Evolutionary conservation across 176 grass and related monocot species (phyloP), one percentile per base, ranked within the genome.

Genomic region (Triticum turgidum): DNA sequence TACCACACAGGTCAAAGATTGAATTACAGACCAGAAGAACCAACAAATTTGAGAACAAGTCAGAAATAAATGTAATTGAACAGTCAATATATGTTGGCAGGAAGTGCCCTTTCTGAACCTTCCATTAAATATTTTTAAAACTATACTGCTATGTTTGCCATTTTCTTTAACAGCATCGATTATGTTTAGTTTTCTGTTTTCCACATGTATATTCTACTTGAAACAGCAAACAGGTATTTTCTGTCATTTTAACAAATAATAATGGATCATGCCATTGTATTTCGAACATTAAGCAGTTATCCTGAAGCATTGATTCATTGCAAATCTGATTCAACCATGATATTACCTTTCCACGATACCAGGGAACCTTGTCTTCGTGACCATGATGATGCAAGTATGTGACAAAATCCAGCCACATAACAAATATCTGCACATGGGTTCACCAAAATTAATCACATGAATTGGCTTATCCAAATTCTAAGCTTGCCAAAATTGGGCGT

Each of bases 361-460:
- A 98, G 5, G 95, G 93, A 85, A 98, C 85, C 80, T 98, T 98
- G 90, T 93, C 89, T 79, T 98, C 81, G 10, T 98, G 93, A 5
- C 95, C 93, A 87, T 98, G 95, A 73, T 98, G 95, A 82, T 98
- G 95, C 86, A 98, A 90, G 80, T 98, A 98, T 79, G 95, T 98
- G 64, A 95, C 95, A 71, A 95, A 86, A 90, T 98, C 95, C 62
- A 98, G 87, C 93, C 95, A 98, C 86, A 80, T 85, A 65, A 98
- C 95, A 87, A 98, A 98, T 81, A 93, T 88, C 95, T 98, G 86
- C 79, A 93, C 20, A 80, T 35, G 25, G 84, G 62, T 84, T 59
- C 39, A 87, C 33, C 62, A 88, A 77, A 89, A 18, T 61, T 39
- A 84, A 86, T 34, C 37, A 42, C 49, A 49, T 71, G 76, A 86